phyloP scores from a whole-genome alignment of 2,329 filamentous ascomycete species.

The Microascus cirrosus region DNA sequence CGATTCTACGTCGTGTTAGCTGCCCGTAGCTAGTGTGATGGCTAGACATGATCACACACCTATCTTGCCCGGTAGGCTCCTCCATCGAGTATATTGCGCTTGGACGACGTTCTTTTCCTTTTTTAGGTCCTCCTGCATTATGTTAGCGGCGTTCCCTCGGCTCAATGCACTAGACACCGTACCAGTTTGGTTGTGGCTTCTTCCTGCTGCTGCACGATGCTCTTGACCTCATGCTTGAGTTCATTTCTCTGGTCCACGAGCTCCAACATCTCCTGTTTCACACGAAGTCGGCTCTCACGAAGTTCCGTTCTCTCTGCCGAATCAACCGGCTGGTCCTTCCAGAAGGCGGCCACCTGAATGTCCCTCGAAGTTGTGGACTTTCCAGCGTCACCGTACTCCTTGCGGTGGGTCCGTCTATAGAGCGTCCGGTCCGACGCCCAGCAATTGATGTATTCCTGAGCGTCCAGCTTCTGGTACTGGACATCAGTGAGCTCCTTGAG shows the following conservation, averaged over 20 bases:
- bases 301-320: constrained; percentile 50
- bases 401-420: constrained; percentile 58
- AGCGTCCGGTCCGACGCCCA: constrained; percentile 59
- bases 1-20: neutral
- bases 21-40: neutral
- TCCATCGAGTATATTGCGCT: constrained; percentile 51
- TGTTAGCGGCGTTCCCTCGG: neutral
- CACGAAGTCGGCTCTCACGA: constrained; percentile 36
- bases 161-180: constrained; percentile 7
- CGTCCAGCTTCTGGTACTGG: constrained; percentile 56
- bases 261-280: constrained; percentile 20
- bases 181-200: constrained; percentile 18
- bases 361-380: constrained; percentile 56
- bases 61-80: constrained; percentile 59
- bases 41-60: constrained; percentile 27
- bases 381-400: constrained; percentile 69
- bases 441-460: constrained; percentile 43
- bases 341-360: constrained; percentile 52
- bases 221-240: constrained; percentile 23
- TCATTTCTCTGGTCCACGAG: constrained; percentile 21
- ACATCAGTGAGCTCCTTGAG: constrained; percentile 51
- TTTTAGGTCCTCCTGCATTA: constrained; percentile 34
- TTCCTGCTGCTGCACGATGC: constrained; percentile 29
- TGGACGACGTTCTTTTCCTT: constrained; percentile 58
- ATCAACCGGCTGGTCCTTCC: constrained; percentile 71